Percentiles rank a stretch among this genome's conserved stretches.
Conservation (phyloP, 2,329 filamentous ascomycete species). For the Ascochyta clinopodiicola region DNA sequence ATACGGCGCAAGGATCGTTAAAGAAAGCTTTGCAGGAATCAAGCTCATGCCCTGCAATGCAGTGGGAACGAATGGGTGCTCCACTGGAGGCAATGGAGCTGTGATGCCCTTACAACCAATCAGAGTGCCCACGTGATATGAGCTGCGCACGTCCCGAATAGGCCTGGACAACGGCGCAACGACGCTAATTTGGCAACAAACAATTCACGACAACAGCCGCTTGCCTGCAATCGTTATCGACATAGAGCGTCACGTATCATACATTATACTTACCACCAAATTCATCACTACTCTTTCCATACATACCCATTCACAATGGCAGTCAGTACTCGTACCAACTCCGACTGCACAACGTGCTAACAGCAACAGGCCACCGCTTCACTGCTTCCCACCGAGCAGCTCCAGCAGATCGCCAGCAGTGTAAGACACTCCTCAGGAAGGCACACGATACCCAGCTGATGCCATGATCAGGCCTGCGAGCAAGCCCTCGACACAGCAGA, state of each 20-base stretch:
- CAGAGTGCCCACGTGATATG: slow-evolving; percentile 35
- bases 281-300: slow-evolving; percentile 18
- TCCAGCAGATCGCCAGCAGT: slow-evolving; percentile 38
- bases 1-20: not conserved
- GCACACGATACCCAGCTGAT: slow-evolving; percentile 9
- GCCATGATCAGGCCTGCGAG: slow-evolving; percentile 73
- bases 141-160: slow-evolving; percentile 10
- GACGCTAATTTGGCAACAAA: slow-evolving; percentile 18
- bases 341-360: not conserved
- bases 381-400: slow-evolving; percentile 43
- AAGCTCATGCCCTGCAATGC: slow-evolving; percentile 12
- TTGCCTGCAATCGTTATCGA: slow-evolving; percentile 5
- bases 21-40: slow-evolving; percentile 20
- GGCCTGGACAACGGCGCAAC: slow-evolving; percentile 18
- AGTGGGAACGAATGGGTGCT: not conserved
- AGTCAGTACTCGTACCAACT: slow-evolving; percentile 20
- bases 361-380: slow-evolving; percentile 21
- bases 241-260: slow-evolving; percentile 1
- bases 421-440: slow-evolving; percentile 22
- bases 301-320: slow-evolving; percentile 36
- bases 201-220: slow-evolving; percentile 27
- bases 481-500: slow-evolving; percentile 74
- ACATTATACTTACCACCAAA: not conserved
- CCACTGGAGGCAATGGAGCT: slow-evolving; percentile 7
- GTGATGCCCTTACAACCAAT: slow-evolving; percentile 29